A percentile compares a stretch with the other conserved stretches of the same genome.
Evolutionary conservation across 2,329 filamentous ascomycete species (phyloP).

Genomic region (Verticillium alfalfae): DNA sequence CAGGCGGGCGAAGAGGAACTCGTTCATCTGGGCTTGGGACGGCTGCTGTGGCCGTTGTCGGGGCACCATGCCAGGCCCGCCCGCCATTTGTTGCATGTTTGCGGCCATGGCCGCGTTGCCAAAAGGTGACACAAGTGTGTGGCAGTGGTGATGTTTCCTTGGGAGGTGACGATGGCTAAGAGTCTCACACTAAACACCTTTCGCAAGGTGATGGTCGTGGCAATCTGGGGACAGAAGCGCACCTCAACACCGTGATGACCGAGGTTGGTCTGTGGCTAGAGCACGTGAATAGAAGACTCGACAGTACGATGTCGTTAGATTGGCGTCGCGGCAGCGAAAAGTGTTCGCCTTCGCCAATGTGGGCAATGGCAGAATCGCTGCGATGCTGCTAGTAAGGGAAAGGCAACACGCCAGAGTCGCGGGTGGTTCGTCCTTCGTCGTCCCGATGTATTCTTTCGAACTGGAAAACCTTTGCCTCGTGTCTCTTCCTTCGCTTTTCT

Average conservation of each 20-base stretch:
- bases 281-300: conserved; percentile 7
- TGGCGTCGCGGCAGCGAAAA: too few species aligned
- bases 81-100: conserved; percentile 53
- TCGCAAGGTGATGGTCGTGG: neutral
- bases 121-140: conserved; percentile 9
- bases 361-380: too few species aligned
- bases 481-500: too few species aligned
- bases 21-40: conserved; percentile 24
- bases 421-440: too few species aligned
- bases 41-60: conserved; percentile 31
- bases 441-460: too few species aligned
- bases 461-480: too few species aligned
- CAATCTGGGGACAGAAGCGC: conserved; percentile 3
- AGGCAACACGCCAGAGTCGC: too few species aligned
- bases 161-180: neutral
- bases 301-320: neutral
- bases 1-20: conserved; percentile 30
- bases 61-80: conserved; percentile 38
- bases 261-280: conserved; percentile 11
- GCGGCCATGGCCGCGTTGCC: conserved; percentile 50
- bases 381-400: too few species aligned
- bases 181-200: neutral
- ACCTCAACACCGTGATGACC: conserved; percentile 9
- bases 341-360: too few species aligned
- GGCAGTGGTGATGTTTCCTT: neutral